Base-by-base conservation (phyloP, 306 rosid species). In the Vigna hirtella region DNA sequence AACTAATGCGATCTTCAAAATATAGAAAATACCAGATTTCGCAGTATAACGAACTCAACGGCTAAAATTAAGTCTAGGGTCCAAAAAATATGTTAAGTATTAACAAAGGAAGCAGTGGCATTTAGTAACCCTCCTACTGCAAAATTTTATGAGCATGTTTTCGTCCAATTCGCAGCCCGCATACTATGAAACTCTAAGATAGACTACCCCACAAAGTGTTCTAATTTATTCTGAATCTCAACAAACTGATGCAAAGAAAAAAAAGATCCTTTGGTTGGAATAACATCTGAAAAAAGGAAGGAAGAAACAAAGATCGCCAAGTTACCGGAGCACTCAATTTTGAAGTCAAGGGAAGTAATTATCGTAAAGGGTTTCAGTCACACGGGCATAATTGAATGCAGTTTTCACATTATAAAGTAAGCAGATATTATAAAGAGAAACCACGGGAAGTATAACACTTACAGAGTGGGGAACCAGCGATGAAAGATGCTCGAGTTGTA, bases 391-490 rank as follows among this genome's bases (percentile, higher is more conserved):
- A 42, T 28, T 26, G 15, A 52, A 52, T 14, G 58, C 38, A 45
- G 49, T 30, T 69, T 78, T 53, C 24, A 57, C 11, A 9, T 16
- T 26, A 53, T 47, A 3, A 43, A 67, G 30, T n/a, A 66, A 34
- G 0, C 13, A 42, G 38, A 68, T 13, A 36, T 7, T 20, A 65
- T 17, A 72, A 73, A 11, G 53, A 53, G 38, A 11, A 55, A 22
- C 32, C 58, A 58, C 13, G 48, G 22, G 36, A 51, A 50, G 16
- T 20, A 48, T 53, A 65, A 58, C 3, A 58, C 85, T 75, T 89
- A 90, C 98, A 58, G 3, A 92, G 91, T 7, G 94, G 91, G 48
- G 90, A 88, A 58, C 98, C 97, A 66, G 95, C 75, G 63, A 78
- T 52, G 34, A 90, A 94, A 69, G 90, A 45, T 1, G 94, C 43